phyloP scores from a whole-genome alignment of 805 yeast genomes.

The Hanseniaspora osmophila region DNA sequence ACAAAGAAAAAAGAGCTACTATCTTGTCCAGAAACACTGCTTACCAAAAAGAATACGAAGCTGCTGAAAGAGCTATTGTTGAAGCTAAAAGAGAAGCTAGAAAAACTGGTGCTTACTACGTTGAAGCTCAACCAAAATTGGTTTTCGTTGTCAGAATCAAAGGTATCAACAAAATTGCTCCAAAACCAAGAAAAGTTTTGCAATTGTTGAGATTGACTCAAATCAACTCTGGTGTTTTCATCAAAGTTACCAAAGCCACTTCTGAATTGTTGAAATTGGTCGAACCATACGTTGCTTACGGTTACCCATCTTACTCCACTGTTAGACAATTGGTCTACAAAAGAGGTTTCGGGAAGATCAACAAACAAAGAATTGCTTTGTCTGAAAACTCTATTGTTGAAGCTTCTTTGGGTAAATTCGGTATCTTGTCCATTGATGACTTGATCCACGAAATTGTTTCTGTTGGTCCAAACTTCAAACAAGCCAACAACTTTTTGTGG shows the following conservation, averaged over 20 bases:
- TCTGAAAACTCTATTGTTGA: slow-evolving; percentile 81
- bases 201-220: slow-evolving; percentile 86
- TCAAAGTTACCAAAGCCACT: slow-evolving; percentile 92
- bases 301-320: slow-evolving; percentile 90
- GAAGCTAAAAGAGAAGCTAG: slow-evolving; percentile 86
- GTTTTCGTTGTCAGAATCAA: slow-evolving; percentile 95
- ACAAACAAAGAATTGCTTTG: slow-evolving; percentile 88
- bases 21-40: slow-evolving; percentile 91
- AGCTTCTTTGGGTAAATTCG: slow-evolving; percentile 80
- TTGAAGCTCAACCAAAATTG: slow-evolving; percentile 86
- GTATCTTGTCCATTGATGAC: slow-evolving; percentile 83
- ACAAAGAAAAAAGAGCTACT: slow-evolving; percentile 47
- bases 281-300: slow-evolving; percentile 94
- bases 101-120: slow-evolving; percentile 88
- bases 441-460: slow-evolving; percentile 91
- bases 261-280: slow-evolving; percentile 81
- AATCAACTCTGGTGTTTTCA: slow-evolving; percentile 90
- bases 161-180: slow-evolving; percentile 98
- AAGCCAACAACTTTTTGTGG: slow-evolving; percentile 96
- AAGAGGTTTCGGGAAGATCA: slow-evolving; percentile 95
- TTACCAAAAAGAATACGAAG: slow-evolving; percentile 88
- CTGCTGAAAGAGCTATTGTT: slow-evolving; percentile 78
- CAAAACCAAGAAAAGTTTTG: slow-evolving; percentile 97
- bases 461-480: slow-evolving; percentile 97
- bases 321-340: slow-evolving; percentile 87